phyloP scores from a whole-genome alignment of 1,139 yeast genomes.

The Hyphopichia burtonii region DNA sequence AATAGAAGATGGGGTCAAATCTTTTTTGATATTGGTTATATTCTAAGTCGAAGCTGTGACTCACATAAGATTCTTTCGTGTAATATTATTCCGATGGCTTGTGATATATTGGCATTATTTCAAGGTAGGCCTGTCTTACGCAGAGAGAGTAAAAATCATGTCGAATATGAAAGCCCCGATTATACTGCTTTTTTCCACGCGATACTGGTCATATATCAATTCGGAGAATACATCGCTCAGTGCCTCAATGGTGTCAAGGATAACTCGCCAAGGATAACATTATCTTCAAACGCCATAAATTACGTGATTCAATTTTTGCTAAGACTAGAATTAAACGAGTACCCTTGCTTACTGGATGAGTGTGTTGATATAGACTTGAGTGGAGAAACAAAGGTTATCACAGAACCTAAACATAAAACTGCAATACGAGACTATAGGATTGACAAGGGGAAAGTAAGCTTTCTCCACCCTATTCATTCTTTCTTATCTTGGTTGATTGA shows the following conservation, averaged over 20 bases:
- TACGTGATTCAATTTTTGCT: slow-evolving; percentile 32
- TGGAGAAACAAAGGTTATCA: slow-evolving; percentile 13
- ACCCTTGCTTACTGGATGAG: slow-evolving; percentile 29
- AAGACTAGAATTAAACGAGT: slow-evolving; percentile 27
- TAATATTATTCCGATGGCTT: slow-evolving; percentile 48
- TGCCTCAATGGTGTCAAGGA: slow-evolving; percentile 35
- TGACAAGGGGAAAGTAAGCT: slow-evolving; percentile 53
- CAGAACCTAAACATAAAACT: slow-evolving; percentile 23
- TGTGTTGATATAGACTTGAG: slow-evolving; percentile 27
- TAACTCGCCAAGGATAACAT: slow-evolving; percentile 13
- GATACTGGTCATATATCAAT: slow-evolving; percentile 65
- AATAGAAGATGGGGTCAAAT: slow-evolving; percentile 84
- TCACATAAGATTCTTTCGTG: slow-evolving; percentile 36
- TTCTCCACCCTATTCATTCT: slow-evolving; percentile 80
- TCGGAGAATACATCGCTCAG: slow-evolving; percentile 58
- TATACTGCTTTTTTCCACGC: slow-evolving; percentile 82
- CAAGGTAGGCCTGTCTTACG: slow-evolving; percentile 78
- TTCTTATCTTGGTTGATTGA: slow-evolving; percentile 72
- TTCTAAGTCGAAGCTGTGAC: slow-evolving; percentile 67
- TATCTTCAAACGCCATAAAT: slow-evolving; percentile 29
- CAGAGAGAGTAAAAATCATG: slow-evolving; percentile 79
- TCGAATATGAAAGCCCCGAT: slow-evolving; percentile 86
- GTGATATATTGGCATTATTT: slow-evolving; percentile 66
- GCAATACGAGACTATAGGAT: slow-evolving; percentile 23
- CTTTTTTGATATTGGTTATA: slow-evolving; percentile 79